Conservation (phyloP, 2,329 filamentous ascomycete genomes). For the Penicillium glabrum region DNA sequence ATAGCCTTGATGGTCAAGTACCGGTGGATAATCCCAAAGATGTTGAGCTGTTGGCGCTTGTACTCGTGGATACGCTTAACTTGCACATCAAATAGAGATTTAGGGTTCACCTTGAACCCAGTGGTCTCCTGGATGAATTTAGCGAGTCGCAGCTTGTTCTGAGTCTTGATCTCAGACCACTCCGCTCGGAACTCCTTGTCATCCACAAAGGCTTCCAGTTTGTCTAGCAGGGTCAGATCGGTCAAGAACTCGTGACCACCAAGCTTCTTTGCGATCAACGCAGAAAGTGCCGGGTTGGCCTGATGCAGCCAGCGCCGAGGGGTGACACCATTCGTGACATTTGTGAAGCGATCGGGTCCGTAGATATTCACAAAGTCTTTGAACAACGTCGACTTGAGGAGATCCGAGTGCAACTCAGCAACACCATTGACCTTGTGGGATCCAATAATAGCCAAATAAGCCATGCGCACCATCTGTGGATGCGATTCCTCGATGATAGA, state of each 20-base stretch:
- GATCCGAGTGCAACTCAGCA: constrained; percentile 92
- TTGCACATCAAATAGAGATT: constrained; percentile 90
- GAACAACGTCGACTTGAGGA: constrained; percentile 99
- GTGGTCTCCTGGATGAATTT: constrained; percentile 84
- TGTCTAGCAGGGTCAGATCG: constrained; percentile 81
- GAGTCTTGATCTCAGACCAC: constrained; percentile 95
- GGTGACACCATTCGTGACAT: constrained; percentile 97
- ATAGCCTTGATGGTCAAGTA: constrained; percentile 88
- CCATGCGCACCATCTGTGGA: constrained; percentile 98
- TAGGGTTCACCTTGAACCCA: constrained; percentile 79
- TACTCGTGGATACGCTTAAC: constrained; percentile 99
- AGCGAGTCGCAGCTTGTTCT: constrained; percentile 90
- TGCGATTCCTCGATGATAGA: constrained; percentile 97
- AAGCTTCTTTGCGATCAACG: constrained; percentile 86
- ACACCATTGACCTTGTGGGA: constrained; percentile 99
- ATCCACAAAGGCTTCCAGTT: constrained; percentile 78
- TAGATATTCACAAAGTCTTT: constrained; percentile 97
- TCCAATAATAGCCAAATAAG: constrained; percentile 88
- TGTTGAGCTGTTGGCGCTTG: constrained; percentile 98
- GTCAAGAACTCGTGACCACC: constrained; percentile 84
- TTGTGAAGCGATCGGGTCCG: constrained; percentile 95
- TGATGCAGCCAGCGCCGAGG: constrained; percentile 96
- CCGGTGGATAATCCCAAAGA: constrained; percentile 94
- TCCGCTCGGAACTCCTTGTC: constrained; percentile 90
- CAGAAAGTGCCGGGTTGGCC: constrained; percentile 88